These are phyloP conservation scores for Sporothrix schenckii DNA, from an alignment of 2,329 filamentous ascomycete species.

Conservation along the genomic window DNA sequence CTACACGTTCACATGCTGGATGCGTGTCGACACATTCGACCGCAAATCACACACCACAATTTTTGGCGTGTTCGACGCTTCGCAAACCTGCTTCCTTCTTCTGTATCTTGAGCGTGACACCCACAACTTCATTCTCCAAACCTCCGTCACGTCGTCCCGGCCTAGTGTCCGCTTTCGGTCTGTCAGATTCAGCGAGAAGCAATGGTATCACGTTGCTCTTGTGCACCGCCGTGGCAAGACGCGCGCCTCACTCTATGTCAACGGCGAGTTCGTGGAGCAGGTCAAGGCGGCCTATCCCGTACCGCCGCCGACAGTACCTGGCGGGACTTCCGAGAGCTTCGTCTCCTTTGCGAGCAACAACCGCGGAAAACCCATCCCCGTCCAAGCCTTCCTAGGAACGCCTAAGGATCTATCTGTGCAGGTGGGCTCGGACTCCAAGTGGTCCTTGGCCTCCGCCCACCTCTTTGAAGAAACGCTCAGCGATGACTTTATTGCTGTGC, in stretches of 20 bases:
- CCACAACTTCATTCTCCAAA: slow-evolving; percentile 92
- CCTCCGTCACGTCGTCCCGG: slow-evolving; percentile 80
- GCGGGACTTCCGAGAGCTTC: slow-evolving; percentile 67
- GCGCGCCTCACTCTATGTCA: slow-evolving; percentile 84
- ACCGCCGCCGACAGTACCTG: slow-evolving; percentile 65
- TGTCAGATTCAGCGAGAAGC: slow-evolving; percentile 70
- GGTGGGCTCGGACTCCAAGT: slow-evolving; percentile 75
- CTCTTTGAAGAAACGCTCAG: slow-evolving; percentile 85
- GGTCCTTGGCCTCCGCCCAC: slow-evolving; percentile 89
- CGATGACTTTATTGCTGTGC: slow-evolving; percentile 88
- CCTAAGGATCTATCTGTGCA: slow-evolving; percentile 82
- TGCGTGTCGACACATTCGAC: slow-evolving; percentile 86
- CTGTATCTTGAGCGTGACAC: slow-evolving; percentile 94
- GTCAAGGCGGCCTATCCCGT: slow-evolving; percentile 85
- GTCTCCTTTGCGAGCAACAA: slow-evolving; percentile 64
- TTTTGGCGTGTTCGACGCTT: slow-evolving; percentile 91
- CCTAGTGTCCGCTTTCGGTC: slow-evolving; percentile 95
- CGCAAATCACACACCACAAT: slow-evolving; percentile 84
- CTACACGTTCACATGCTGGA: slow-evolving; percentile 89
- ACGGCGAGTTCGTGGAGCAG: slow-evolving; percentile 93
- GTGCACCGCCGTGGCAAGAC: slow-evolving; percentile 80
- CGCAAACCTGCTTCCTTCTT: slow-evolving; percentile 90
- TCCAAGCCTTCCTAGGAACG: slow-evolving; percentile 92
- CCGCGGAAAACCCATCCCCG: slow-evolving; percentile 61
- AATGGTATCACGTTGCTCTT: slow-evolving; percentile 92